These are phyloP conservation scores for Parietaria judaica DNA, from an alignment of 306 rosid genomes.

Conservation along the genomic window DNA sequence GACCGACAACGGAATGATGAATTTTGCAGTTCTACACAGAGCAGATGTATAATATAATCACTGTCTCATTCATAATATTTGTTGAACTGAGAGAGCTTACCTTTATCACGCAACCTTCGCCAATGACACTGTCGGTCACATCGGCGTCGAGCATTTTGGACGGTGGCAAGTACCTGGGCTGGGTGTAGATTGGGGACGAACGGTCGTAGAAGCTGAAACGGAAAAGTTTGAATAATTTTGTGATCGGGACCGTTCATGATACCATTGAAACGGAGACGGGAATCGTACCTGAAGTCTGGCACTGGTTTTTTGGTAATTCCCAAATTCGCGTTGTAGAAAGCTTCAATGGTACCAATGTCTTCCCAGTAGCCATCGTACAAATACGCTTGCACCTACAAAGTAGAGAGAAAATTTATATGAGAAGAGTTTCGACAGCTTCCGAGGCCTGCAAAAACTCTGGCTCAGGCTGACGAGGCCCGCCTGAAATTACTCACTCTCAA, in stretches of 20 bases:
- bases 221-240: conserved; percentile 11
- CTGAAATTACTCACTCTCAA: conserved; percentile 57
- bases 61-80: conserved; percentile 8
- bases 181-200: conserved; percentile 97
- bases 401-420: conserved; percentile 13
- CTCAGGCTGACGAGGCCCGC: too few species aligned
- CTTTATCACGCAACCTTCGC: conserved; percentile 99
- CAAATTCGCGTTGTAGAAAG: conserved; percentile 92
- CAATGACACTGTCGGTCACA: conserved; percentile 93
- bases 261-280: too few species aligned
- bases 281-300: conserved; percentile 78
- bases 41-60: conserved; percentile 3
- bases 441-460: too few species aligned
- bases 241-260: background rate
- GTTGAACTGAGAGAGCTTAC: conserved; percentile 16
- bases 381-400: conserved; percentile 87
- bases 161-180: conserved; percentile 94
- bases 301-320: conserved; percentile 96
- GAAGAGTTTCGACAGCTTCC: conserved; percentile 6
- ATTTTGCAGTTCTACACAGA: conserved; percentile 81
- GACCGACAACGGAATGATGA: conserved; percentile 89
- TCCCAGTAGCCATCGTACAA: conserved; percentile 99
- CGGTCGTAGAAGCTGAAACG: conserved; percentile 86
- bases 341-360: conserved; percentile 98
- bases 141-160: conserved; percentile 99